Conservation (phyloP, 352 stramenopile genomes). For the Thalassiosira pacifica region DNA sequence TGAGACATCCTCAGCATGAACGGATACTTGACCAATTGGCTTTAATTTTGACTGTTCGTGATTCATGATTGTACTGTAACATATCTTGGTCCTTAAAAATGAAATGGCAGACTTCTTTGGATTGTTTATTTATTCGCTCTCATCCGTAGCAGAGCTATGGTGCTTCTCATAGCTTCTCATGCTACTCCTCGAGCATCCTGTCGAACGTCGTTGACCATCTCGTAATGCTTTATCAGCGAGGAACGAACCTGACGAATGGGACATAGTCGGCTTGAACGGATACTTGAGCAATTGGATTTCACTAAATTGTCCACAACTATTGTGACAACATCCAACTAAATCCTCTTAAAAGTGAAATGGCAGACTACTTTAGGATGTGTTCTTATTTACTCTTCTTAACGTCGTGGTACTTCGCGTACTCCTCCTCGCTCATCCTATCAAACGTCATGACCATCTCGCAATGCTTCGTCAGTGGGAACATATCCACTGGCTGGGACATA, state of each 20-base stretch:
- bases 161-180: conserved; percentile 58
- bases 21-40: no score
- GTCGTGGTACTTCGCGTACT: conserved; percentile 58
- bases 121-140: no score
- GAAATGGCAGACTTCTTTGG: no score
- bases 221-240: conserved; percentile 97
- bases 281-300: no score
- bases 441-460: conserved; percentile 99
- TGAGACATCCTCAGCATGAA: conserved; percentile 93
- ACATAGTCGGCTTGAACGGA: conserved; percentile 92
- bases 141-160: conserved; percentile 23
- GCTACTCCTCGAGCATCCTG: conserved; percentile 77
- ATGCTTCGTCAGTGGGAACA: conserved; percentile 98
- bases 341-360: no score
- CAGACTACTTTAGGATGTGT: no score
- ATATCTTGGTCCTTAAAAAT: no score
- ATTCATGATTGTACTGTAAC: no score
- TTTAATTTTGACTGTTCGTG: no score
- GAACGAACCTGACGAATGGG: conserved; percentile 98
- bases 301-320: no score
- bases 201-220: conserved; percentile 99
- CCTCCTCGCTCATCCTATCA: conserved; percentile 87
- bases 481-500: conserved; percentile 95
- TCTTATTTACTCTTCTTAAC: conserved; percentile 15
- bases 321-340: no score